Evolutionary conservation across 177 flowering plant species (phyloP).

Genomic region (Vitis hybrid): DNA sequence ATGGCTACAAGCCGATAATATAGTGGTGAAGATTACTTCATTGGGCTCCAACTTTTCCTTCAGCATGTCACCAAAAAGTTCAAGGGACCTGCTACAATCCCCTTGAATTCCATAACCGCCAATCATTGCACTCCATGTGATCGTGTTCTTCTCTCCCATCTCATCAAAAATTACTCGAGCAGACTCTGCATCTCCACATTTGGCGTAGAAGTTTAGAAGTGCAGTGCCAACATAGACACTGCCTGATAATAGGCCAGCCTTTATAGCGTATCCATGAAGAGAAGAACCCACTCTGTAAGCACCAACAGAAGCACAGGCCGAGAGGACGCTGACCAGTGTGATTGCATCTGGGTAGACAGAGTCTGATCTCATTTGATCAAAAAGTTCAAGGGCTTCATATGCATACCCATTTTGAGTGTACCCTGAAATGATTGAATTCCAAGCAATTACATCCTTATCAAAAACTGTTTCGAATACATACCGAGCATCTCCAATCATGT

Average conservation of each 20-base stretch:
- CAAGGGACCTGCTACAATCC: constrained; percentile 39
- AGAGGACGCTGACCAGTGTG: constrained; percentile 53
- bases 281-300: constrained; percentile 43
- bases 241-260: constrained; percentile 45
- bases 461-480: constrained; percentile 38
- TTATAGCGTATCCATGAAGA: constrained; percentile 55
- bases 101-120: constrained; percentile 74
- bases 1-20: constrained; percentile 73
- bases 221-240: constrained; percentile 65
- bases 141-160: constrained; percentile 50
- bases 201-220: constrained; percentile 65
- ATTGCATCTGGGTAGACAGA: constrained; percentile 51
- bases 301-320: constrained; percentile 60
- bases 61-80: constrained; percentile 50
- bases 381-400: constrained; percentile 44
- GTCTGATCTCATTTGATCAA: constrained; percentile 48
- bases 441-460: constrained; percentile 53
- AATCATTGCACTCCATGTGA: constrained; percentile 78
- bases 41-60: constrained; percentile 49
- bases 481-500: constrained; percentile 43
- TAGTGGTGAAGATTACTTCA: constrained; percentile 52
- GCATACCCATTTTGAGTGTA: constrained; percentile 53
- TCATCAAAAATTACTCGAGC: constrained; percentile 59
- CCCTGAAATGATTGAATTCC: constrained; percentile 74
- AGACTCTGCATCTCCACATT: constrained; percentile 58